Percentiles rank a stretch among this genome's conserved stretches.
These are phyloP conservation scores for Pouteria glomerata DNA, from an alignment of 148 eudicot species.

Conservation along the genomic window DNA sequence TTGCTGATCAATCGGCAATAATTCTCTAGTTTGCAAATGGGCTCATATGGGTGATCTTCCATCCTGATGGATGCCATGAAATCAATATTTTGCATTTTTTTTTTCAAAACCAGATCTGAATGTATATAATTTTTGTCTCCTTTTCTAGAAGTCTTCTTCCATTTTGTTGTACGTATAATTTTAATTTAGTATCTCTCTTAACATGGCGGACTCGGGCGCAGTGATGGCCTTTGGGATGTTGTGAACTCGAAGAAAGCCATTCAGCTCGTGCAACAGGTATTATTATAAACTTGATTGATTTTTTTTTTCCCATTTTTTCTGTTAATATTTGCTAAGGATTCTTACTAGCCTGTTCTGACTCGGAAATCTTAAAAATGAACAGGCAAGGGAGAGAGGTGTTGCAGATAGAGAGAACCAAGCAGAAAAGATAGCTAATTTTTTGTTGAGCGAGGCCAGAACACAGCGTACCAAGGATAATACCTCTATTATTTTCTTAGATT, in stretches of 20 bases:
- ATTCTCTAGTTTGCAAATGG: neutral
- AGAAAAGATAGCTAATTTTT: constrained; percentile 57
- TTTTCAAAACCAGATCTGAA: too few relatives aligned
- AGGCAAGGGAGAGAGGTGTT: constrained; percentile 60
- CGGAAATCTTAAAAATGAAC: constrained; percentile 9
- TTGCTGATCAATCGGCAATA: neutral
- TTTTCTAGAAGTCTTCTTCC: too few relatives aligned
- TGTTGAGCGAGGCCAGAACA: constrained; percentile 79
- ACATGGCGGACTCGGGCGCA: constrained; percentile 25
- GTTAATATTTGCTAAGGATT: neutral
- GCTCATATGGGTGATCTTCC: neutral
- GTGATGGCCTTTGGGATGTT: constrained; percentile 99
- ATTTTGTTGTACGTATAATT: too few relatives aligned
- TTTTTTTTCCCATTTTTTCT: neutral
- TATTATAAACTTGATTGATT: too few relatives aligned
- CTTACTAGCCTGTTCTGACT: neutral
- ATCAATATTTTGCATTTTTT: too few relatives aligned
- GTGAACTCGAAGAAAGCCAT: constrained; percentile 68
- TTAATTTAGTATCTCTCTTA: too few relatives aligned
- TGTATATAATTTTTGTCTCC: too few relatives aligned
- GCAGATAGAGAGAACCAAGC: constrained; percentile 41
- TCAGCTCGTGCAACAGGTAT: constrained; percentile 84
- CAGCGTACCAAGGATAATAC: constrained; percentile 97
- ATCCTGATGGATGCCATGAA: too few relatives aligned
- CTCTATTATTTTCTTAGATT: constrained; percentile 80